Conservation (phyloP, 1,139 yeast species). For the Suhomyces kunorum region DNA sequence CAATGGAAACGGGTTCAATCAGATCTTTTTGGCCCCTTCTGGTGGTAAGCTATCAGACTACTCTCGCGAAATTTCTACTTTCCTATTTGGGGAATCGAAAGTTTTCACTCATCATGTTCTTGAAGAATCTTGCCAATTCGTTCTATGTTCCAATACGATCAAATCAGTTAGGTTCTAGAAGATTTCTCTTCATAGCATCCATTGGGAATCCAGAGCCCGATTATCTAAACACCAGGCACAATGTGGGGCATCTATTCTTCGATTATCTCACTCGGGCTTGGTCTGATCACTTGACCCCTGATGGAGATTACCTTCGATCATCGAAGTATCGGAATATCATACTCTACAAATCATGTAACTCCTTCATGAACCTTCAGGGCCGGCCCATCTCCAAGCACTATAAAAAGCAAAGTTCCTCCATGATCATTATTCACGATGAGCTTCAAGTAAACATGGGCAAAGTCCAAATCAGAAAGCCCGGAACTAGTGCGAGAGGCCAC, state of each 20-base stretch:
- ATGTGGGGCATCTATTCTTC: constrained; percentile 66
- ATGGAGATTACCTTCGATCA: constrained; percentile 23
- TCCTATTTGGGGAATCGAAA: not conserved
- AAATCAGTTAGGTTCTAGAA: constrained; percentile 4
- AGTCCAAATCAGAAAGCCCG: constrained; percentile 56
- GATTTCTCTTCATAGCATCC: constrained; percentile 52
- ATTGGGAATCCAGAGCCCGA: constrained; percentile 77
- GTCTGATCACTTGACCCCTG: constrained; percentile 19
- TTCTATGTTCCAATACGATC: constrained; percentile 10
- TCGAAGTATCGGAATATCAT: constrained; percentile 26
- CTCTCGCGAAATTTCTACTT: not conserved
- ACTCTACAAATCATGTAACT: constrained; percentile 52
- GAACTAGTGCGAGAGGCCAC: constrained; percentile 71
- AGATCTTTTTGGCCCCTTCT: too few relatives aligned
- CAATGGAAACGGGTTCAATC: too few relatives aligned
- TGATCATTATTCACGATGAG: constrained; percentile 76
- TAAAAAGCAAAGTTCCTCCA: constrained; percentile 34
- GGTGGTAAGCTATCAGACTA: not conserved
- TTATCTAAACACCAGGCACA: constrained; percentile 68
- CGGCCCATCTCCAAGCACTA: constrained; percentile 49
- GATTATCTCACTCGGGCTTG: constrained; percentile 33
- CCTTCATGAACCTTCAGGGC: constrained; percentile 72
- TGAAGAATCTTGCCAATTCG: constrained; percentile 8
- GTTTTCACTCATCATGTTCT: constrained; percentile 7
- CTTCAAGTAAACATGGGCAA: constrained; percentile 65